phyloP scores from a whole-genome alignment of 257 asterid species.

The Salvia splendens region DNA sequence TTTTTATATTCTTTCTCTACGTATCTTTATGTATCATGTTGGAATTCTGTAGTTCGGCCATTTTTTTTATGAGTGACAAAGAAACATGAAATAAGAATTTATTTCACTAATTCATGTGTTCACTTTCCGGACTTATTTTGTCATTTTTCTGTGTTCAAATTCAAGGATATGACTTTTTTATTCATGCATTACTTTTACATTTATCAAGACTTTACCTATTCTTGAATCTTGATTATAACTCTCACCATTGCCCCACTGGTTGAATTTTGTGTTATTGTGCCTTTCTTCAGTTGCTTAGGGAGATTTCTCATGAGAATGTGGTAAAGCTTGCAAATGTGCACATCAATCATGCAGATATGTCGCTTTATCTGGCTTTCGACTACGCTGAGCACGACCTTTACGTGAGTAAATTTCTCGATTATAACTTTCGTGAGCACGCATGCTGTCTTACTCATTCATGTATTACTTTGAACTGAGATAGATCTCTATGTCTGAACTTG shows the following conservation, averaged over 20 bases:
- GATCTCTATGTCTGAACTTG: slow-evolving; percentile 21
- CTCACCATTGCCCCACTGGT: neutral
- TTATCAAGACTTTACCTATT: neutral
- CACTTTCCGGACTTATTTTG: neutral
- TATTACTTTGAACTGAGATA: slow-evolving; percentile 12
- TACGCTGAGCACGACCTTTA: slow-evolving; percentile 97
- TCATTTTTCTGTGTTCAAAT: neutral
- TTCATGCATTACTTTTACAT: neutral
- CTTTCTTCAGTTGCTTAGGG: slow-evolving; percentile 88
- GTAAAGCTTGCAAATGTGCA: slow-evolving; percentile 97
- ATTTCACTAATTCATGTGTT: neutral
- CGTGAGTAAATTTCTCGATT: slow-evolving; percentile 55
- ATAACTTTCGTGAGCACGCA: slow-evolving; percentile 20
- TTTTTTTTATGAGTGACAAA: neutral
- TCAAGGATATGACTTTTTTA: neutral
- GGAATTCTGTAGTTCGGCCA: slow-evolving; percentile 7
- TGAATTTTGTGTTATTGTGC: slow-evolving; percentile 21
- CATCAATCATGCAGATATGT: slow-evolving; percentile 89
- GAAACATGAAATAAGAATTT: neutral
- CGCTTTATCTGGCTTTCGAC: slow-evolving; percentile 95
- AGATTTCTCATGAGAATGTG: slow-evolving; percentile 89
- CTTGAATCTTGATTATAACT: neutral
- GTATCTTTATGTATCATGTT: slow-evolving; percentile 6
- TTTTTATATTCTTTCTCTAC: neutral
- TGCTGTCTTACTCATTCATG: neutral